Percentiles rank a stretch among this genome's conserved stretches.
These are phyloP conservation scores for Candida tropicalis DNA, from an alignment of 1,139 yeast species.

Conservation along the genomic window DNA sequence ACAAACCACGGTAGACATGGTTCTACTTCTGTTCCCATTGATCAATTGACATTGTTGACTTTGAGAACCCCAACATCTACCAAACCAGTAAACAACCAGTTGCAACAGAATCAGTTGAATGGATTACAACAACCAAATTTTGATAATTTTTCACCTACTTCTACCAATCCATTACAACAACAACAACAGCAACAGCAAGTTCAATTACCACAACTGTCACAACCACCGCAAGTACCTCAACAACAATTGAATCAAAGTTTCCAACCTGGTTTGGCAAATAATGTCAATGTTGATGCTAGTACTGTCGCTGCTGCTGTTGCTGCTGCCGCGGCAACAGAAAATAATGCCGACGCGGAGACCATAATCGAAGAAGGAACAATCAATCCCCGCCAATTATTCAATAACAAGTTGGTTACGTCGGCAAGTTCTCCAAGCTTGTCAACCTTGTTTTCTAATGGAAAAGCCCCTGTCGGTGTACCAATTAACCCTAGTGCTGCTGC, in stretches of 20 bases:
- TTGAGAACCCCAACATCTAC: constrained; percentile 19
- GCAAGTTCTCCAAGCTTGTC: constrained; percentile 20
- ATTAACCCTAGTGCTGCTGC: constrained; percentile 9
- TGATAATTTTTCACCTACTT: constrained; percentile 7
- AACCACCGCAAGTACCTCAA: not conserved
- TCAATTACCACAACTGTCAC: constrained; percentile 2
- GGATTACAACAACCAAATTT: constrained; percentile 14
- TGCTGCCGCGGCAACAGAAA: constrained; percentile 16
- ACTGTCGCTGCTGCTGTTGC: constrained; percentile 14
- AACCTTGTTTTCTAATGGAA: constrained; percentile 14
- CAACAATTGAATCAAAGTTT: constrained; percentile 8
- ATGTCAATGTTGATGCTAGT: constrained; percentile 14
- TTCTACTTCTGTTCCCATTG: constrained; percentile 25
- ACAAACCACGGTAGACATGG: constrained; percentile 15
- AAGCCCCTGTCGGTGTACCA: constrained; percentile 7
- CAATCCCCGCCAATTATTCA: constrained; percentile 36
- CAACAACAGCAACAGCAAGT: not conserved
- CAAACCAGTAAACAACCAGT: constrained; percentile 10
- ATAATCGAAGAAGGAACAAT: constrained; percentile 29
- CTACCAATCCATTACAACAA: constrained; percentile 5
- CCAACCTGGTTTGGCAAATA: constrained; percentile 10
- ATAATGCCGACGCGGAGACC: constrained; percentile 11
- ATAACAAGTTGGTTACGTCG: constrained; percentile 17
- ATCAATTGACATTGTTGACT: constrained; percentile 34
- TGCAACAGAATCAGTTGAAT: constrained; percentile 8